Percentiles rank a stretch among this genome's conserved stretches.
phyloP scores from a whole-genome alignment of 306 rosid genomes.

The Fagus crenata region DNA sequence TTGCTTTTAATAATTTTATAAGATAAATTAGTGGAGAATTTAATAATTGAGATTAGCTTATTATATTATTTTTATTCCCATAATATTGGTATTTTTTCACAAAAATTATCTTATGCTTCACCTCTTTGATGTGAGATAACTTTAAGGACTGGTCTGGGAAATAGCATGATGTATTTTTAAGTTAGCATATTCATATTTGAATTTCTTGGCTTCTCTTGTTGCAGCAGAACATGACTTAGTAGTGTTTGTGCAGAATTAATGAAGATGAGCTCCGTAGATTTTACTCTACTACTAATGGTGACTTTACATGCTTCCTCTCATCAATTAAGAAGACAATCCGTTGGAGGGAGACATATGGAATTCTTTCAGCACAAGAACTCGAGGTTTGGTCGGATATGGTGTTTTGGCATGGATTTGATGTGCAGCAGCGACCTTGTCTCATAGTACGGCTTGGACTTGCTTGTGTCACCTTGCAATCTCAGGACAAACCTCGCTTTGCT shows the following conservation, averaged over 20 bases:
- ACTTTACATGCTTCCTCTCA: conserved; percentile 60
- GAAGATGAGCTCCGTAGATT: conserved; percentile 76
- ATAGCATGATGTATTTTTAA: neutral
- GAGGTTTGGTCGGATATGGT: conserved; percentile 82
- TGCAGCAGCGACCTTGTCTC: conserved; percentile 69
- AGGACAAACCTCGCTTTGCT: conserved; percentile 70
- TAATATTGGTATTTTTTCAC: neutral
- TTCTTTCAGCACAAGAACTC: conserved; percentile 71
- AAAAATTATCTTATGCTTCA: conserved; percentile 3
- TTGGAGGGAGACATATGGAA: conserved; percentile 73
- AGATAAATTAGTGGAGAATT: neutral
- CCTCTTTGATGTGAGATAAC: conserved; percentile 15
- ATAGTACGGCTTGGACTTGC: conserved; percentile 80
- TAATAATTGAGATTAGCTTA: neutral
- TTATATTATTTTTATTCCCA: neutral
- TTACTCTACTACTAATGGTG: conserved; percentile 60
- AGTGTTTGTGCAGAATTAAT: conserved; percentile 71
- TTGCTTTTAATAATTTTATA: neutral
- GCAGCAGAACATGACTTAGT: conserved; percentile 49
- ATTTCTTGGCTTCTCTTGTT: conserved; percentile 41
- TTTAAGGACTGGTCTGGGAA: conserved; percentile 30
- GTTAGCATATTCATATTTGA: conserved; percentile 41
- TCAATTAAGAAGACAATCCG: conserved; percentile 72
- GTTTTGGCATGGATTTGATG: conserved; percentile 82
- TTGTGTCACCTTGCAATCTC: conserved; percentile 54